Evolutionary conservation across 371 early-diverging fungal species (phyloP).

Genomic region (Mortierella sp.): DNA sequence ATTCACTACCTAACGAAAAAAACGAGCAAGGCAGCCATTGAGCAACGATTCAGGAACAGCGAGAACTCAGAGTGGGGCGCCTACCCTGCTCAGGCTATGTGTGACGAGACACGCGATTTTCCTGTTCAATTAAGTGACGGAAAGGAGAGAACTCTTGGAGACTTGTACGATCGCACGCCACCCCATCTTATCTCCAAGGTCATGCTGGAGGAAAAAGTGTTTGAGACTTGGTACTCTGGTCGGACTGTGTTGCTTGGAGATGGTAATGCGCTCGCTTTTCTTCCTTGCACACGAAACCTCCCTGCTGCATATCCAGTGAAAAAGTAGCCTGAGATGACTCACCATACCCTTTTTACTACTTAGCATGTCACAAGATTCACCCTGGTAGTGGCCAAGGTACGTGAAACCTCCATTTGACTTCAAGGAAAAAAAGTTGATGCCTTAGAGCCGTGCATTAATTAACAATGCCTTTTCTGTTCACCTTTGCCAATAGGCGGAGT

Average conservation of each 20-base stretch:
- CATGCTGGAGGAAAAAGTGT: constrained; percentile 1
- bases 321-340: too few relatives aligned
- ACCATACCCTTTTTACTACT: background rate
- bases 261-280: background rate
- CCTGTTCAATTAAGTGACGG: background rate
- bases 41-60: background rate
- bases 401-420: background rate
- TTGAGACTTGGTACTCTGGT: background rate
- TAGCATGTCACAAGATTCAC: background rate
- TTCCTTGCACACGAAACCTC: too few relatives aligned
- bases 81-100: constrained; percentile 10
- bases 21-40: background rate
- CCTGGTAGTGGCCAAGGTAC: background rate
- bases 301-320: too few relatives aligned
- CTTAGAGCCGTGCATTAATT: too few relatives aligned
- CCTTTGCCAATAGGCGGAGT: background rate
- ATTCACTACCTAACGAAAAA: background rate
- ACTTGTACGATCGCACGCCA: background rate
- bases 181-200: background rate
- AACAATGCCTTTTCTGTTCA: background rate
- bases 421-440: background rate
- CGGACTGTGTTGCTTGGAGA: background rate
- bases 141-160: background rate
- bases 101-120: background rate
- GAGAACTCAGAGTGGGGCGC: constrained; percentile 20